Percentiles rank a stretch among this genome's conserved stretches.
Evolutionary conservation across 805 yeast genomes (phyloP).

Genomic region (Nakazawaea holstii): DNA sequence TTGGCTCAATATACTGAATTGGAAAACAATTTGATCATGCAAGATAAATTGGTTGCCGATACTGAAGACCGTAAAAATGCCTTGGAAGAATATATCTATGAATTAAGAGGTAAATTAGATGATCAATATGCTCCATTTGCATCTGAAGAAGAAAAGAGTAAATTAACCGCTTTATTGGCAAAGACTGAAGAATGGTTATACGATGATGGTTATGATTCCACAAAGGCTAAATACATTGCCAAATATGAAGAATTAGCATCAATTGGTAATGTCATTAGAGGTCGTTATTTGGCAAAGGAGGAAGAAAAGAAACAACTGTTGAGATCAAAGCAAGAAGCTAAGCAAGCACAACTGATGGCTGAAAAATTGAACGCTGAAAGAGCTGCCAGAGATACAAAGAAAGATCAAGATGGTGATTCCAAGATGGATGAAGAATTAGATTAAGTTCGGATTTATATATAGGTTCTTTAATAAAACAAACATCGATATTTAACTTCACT

Average conservation of each 20-base stretch:
- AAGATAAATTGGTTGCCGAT: slow-evolving; percentile 95
- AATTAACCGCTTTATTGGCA: slow-evolving; percentile 63
- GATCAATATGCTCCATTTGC: slow-evolving; percentile 88
- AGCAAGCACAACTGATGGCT: slow-evolving; percentile 76
- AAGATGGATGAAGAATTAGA: slow-evolving; percentile 28
- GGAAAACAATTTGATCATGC: slow-evolving; percentile 80
- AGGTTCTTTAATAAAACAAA: too few species aligned
- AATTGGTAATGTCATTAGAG: slow-evolving; percentile 90
- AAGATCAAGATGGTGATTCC: slow-evolving; percentile 32
- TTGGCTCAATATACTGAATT: slow-evolving; percentile 67
- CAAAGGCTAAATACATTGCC: slow-evolving; percentile 96
- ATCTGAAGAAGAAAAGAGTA: slow-evolving; percentile 82
- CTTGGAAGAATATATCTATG: slow-evolving; percentile 96
- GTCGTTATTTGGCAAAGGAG: slow-evolving; percentile 89
- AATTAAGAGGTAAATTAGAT: slow-evolving; percentile 93
- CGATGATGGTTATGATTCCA: slow-evolving; percentile 93
- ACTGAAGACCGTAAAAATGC: slow-evolving; percentile 99
- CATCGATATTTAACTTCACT: too few species aligned
- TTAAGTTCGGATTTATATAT: slow-evolving; percentile 4
- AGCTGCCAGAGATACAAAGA: slow-evolving; percentile 42
- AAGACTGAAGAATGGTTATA: slow-evolving; percentile 98
- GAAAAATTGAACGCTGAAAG: slow-evolving; percentile 78
- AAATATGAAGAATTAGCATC: slow-evolving; percentile 96
- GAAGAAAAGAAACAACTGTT: slow-evolving; percentile 91
- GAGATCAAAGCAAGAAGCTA: slow-evolving; percentile 83